Evolutionary conservation across 768 basidiomycete genomes (phyloP), one percentile per base, ranked within the genome.

Genomic region (Suillus cothurnatus): DNA sequence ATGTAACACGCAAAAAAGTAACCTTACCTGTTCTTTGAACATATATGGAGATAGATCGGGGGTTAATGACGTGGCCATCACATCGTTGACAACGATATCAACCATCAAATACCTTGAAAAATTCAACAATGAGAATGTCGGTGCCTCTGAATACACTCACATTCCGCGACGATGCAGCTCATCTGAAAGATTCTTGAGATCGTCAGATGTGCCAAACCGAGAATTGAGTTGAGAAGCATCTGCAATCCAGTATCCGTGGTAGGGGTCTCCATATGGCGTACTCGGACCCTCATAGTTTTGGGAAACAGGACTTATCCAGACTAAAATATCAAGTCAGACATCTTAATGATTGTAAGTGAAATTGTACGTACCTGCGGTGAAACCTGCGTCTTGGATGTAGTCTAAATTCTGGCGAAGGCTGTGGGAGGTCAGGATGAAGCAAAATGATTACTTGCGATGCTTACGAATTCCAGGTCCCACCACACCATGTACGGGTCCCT

Each of bases 191-290:
- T 81, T 81, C 69, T 88, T 89, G 60, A 94, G 82, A 71, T 94
- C 93, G 63, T 87, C 84, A 1, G 86, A 78, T 1, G 89, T 86
- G 31, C 93, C 93, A 69, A 93, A 94, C 61, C 82, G 85, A 57
- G 79, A 71, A 76, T 94, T 94, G 47, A 94, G 81, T 67, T 83
- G 70, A 65, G 86, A 79, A 34, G 89, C 82, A 73, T 94, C 88
- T 61, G 86, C 83, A 36, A 87, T 82, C 92, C 93, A 94, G 77
- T 94, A 94, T 21, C 93, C 93, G 70, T 94, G 93, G 77, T 95
- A 95, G 19, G 94, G 79, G 70, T 93, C 90, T 23, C 93, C 92
- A 73, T 93, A 94, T 1, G 85, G 79, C 3, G 91, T 87, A 56
- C 84, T 73, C 15, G 88, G 85, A 0, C 91, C 91, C 43, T 90